Evolutionary conservation across 2,329 filamentous ascomycete genomes (phyloP).

Genomic region (Saccharata proteae): DNA sequence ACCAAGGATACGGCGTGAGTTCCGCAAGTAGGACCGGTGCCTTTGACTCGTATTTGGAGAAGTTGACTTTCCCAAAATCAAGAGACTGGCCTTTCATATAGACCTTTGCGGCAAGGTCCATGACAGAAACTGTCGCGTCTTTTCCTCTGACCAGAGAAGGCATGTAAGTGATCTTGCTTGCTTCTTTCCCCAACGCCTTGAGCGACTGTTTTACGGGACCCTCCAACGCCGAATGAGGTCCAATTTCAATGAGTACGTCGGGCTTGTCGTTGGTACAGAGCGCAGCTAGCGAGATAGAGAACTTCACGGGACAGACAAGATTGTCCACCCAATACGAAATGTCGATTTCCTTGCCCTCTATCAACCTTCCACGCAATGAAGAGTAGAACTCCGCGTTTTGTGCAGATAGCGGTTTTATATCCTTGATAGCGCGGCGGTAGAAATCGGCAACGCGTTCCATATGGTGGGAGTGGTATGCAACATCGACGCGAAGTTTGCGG

Average conservation of each 20-base stretch:
- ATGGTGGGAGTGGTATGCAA: conserved; percentile 34
- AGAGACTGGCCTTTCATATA: conserved; percentile 11
- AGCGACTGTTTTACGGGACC: conserved; percentile 10
- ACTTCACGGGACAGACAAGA: conserved; percentile 24
- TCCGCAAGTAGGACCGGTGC: conserved; percentile 10
- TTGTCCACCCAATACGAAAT: conserved; percentile 27
- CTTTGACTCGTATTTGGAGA: conserved; percentile 10
- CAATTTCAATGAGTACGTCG: conserved; percentile 15
- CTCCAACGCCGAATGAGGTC: conserved; percentile 19
- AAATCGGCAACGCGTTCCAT: conserved; percentile 23
- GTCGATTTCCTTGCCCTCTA: neutral
- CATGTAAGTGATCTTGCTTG: conserved; percentile 3
- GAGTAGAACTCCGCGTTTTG: conserved; percentile 5
- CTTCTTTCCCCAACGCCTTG: conserved; percentile 5
- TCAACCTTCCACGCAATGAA: conserved; percentile 1
- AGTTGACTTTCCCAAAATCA: conserved; percentile 15
- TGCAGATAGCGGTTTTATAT: neutral
- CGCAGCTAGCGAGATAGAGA: conserved; percentile 19
- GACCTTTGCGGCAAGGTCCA: conserved; percentile 12
- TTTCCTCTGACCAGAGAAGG: conserved; percentile 4
- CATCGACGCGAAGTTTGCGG: conserved; percentile 28
- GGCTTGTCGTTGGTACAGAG: neutral
- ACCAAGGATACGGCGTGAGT: conserved; percentile 17
- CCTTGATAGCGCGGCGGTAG: conserved; percentile 12
- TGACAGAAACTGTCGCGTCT: conserved; percentile 4